These are phyloP conservation scores for Stephanodiscus minutulus DNA, from an alignment of 108 stramenopile species.

Conservation along the genomic window DNA sequence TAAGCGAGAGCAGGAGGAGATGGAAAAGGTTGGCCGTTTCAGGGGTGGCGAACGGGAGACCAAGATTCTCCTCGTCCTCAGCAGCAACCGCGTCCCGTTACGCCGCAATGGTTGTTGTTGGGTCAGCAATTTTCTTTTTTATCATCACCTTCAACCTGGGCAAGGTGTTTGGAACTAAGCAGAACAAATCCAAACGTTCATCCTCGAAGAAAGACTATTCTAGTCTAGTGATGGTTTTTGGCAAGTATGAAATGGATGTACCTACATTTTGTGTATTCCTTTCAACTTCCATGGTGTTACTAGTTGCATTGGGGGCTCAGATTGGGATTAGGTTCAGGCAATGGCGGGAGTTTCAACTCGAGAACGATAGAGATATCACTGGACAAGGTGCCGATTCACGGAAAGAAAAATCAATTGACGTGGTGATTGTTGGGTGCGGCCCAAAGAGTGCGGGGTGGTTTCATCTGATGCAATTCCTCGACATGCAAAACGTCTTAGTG, in stretches of 20 bases:
- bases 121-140: conserved; percentile 9
- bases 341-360: conserved; percentile 5
- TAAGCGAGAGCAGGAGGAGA: conserved; percentile 20
- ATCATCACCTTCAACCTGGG: conserved; percentile 16
- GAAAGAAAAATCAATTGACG: conserved; percentile 33
- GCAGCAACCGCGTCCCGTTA: background rate
- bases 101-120: conserved; percentile 1
- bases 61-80: conserved; percentile 5
- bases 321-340: conserved; percentile 23
- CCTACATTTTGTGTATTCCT: conserved; percentile 25
- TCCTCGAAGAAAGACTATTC: conserved; percentile 5
- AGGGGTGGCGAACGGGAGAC: conserved; percentile 3
- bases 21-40: conserved; percentile 25
- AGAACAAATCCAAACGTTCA: conserved; percentile 3
- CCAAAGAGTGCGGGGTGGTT: conserved; percentile 82
- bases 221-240: conserved; percentile 14
- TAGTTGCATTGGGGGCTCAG: conserved; percentile 25
- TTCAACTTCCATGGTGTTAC: conserved; percentile 28
- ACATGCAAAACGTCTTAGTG: conserved; percentile 47
- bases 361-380: background rate
- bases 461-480: conserved; percentile 78
- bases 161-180: conserved; percentile 14
- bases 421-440: conserved; percentile 70
- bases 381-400: background rate
- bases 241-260: conserved; percentile 23